Evolutionary conservation across 352 stramenopile genomes (phyloP).

Genomic region (Salisapilia sapeloensis): DNA sequence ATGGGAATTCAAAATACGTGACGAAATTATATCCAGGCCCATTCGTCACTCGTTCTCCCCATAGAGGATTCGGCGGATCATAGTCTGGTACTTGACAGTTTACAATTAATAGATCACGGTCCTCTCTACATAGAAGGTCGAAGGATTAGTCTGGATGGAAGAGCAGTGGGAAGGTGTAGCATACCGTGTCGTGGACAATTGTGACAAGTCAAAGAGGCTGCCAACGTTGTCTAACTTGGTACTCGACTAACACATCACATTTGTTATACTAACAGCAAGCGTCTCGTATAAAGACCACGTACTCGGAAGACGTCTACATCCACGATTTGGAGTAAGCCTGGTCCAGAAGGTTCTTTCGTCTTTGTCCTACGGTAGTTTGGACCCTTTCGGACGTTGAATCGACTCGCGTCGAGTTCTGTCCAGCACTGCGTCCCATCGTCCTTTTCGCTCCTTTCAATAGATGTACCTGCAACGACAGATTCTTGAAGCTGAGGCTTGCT

Average conservation of each 20-base stretch:
- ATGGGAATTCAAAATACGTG: constrained; percentile 57
- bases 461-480: no score
- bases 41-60: constrained; percentile 59
- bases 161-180: constrained; percentile 1
- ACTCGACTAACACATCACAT: constrained; percentile 18
- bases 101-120: constrained; percentile 56
- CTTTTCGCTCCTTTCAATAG: no score
- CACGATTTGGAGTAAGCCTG: constrained; percentile 36
- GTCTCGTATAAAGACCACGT: background rate
- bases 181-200: constrained; percentile 14
- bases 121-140: constrained; percentile 3
- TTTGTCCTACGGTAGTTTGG: constrained; percentile 69
- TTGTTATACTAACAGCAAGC: background rate
- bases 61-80: constrained; percentile 64
- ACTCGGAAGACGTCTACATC: constrained; percentile 64
- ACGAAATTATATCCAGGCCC: constrained; percentile 68
- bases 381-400: constrained; percentile 71
- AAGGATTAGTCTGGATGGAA: background rate
- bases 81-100: constrained; percentile 79
- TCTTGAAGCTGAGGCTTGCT: no score
- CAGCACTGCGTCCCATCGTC: no score
- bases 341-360: constrained; percentile 34
- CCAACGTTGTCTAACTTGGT: constrained; percentile 59
- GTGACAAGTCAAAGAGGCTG: constrained; percentile 39
- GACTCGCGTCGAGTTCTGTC: constrained; percentile 40